A percentile compares a stretch with the other conserved stretches of the same genome.
These are phyloP conservation scores for Reticulascus tulasneorum DNA, from an alignment of 2,329 filamentous ascomycete species.

Conservation along the genomic window DNA sequence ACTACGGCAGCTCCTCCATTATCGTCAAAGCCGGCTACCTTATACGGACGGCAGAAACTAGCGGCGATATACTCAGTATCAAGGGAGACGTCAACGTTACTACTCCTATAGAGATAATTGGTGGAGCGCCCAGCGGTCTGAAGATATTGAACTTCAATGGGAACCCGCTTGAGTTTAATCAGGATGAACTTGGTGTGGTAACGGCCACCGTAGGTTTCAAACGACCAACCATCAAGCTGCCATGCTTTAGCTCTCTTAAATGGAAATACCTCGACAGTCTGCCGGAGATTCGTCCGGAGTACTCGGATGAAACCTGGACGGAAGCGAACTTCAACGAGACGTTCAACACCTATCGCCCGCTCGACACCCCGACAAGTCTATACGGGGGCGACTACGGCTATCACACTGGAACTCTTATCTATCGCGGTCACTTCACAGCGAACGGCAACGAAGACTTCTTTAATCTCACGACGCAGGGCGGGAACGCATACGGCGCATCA, in stretches of 20 bases:
- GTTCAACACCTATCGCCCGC: constrained; percentile 20
- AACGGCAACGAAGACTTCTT: constrained; percentile 52
- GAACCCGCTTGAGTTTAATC: constrained; percentile 11
- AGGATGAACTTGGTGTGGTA: constrained; percentile 13
- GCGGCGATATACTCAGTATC: constrained; percentile 17
- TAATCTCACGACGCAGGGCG: constrained; percentile 56
- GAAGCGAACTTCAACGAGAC: constrained; percentile 31
- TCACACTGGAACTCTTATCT: constrained; percentile 61
- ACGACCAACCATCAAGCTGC: constrained; percentile 10
- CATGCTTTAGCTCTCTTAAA: constrained; percentile 6
- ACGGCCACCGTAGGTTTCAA: constrained; percentile 15
- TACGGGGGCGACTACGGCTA: constrained; percentile 69
- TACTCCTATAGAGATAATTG: constrained; percentile 17
- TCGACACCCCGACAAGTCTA: constrained; percentile 58
- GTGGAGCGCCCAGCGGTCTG: constrained; percentile 14
- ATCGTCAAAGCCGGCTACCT: constrained; percentile 20
- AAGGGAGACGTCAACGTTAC: constrained; percentile 18
- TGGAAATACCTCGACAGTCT: constrained; percentile 18
- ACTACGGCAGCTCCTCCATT: constrained; percentile 16
- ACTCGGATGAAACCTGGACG: constrained; percentile 39
- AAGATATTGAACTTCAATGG: constrained; percentile 16
- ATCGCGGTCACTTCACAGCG: constrained; percentile 61
- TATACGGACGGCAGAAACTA: constrained; percentile 12
- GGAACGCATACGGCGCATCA: constrained; percentile 59
- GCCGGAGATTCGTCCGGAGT: constrained; percentile 15